These are phyloP conservation scores for Cryptococcus hybrid DNA, from an alignment of 1,284 basidiomycete genomes.

Conservation along the genomic window DNA sequence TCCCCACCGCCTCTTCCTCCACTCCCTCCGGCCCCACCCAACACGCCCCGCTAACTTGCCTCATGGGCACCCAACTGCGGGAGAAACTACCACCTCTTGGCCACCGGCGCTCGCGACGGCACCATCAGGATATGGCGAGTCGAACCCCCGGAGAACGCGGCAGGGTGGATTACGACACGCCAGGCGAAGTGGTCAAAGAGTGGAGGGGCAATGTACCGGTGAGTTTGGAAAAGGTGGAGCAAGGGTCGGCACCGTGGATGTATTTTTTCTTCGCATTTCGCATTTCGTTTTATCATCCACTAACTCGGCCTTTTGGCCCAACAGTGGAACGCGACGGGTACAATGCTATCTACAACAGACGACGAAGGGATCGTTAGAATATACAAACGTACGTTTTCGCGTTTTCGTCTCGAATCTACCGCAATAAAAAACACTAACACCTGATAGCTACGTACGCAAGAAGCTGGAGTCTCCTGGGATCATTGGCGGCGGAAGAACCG, in stretches of 20 bases:
- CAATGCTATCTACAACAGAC: conserved; percentile 80
- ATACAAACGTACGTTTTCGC: conserved; percentile 64
- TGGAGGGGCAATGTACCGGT: conserved; percentile 66
- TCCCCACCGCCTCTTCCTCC: conserved; percentile 43
- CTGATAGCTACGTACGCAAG: conserved; percentile 46
- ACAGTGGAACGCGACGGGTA: conserved; percentile 59
- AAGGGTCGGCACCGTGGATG: conserved; percentile 83
- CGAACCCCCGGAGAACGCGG: conserved; percentile 55
- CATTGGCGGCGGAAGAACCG: conserved; percentile 49
- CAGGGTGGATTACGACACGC: conserved; percentile 33
- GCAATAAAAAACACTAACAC: too few species aligned
- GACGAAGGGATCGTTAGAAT: conserved; percentile 84
- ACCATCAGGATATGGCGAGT: conserved; percentile 82
- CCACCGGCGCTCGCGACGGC: conserved; percentile 81
- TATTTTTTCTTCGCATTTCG: too few species aligned
- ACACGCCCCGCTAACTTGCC: conserved; percentile 43
- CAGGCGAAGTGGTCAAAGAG: conserved; percentile 27
- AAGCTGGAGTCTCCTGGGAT: conserved; percentile 48
- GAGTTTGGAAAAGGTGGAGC: conserved; percentile 77
- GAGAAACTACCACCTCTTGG: conserved; percentile 84
- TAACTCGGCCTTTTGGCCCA: too few species aligned
- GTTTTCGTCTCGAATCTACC: too few species aligned
- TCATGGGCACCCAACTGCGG: conserved; percentile 90
- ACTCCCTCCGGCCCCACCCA: conserved; percentile 49
- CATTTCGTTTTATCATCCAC: too few species aligned